Conservation (phyloP, 2,329 filamentous ascomycete species). For the Dryadomyces quercivorus region DNA sequence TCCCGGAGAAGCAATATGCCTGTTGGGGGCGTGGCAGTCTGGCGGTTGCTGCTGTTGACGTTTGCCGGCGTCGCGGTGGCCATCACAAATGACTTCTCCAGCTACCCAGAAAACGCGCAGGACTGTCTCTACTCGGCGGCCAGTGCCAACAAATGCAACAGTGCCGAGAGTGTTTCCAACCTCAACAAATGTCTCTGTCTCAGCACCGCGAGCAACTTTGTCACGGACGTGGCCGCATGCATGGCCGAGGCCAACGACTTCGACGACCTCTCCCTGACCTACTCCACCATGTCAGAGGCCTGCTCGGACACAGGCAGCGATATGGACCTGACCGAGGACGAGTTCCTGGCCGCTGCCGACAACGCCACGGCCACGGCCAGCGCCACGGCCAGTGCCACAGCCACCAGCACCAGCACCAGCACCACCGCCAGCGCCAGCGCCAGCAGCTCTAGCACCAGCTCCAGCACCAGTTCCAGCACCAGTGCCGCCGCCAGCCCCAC, state of each 20-base stretch:
- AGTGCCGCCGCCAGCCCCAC: conserved; percentile 5
- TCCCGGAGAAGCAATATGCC: background rate
- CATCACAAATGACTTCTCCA: conserved; percentile 25
- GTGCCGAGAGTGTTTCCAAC: conserved; percentile 21
- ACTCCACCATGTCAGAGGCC: conserved; percentile 28
- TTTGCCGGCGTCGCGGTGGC: background rate
- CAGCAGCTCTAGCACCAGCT: conserved; percentile 7
- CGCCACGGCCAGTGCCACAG: conserved; percentile 5
- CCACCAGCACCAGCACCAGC: conserved; percentile 2
- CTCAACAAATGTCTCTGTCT: conserved; percentile 37
- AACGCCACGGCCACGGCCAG: conserved; percentile 8
- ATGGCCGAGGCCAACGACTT: conserved; percentile 23
- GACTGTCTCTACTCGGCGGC: conserved; percentile 31
- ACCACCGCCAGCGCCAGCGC: conserved; percentile 8
- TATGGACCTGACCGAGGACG: conserved; percentile 26
- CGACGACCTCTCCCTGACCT: conserved; percentile 28
- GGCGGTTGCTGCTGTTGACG: background rate
- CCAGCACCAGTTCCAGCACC: conserved; percentile 13
- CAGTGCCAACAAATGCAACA: conserved; percentile 25
- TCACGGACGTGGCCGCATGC: conserved; percentile 33
- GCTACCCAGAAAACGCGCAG: conserved; percentile 29
- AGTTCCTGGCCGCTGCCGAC: conserved; percentile 26
- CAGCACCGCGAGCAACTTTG: conserved; percentile 34
- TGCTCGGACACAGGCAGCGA: conserved; percentile 32
- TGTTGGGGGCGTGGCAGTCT: too few relatives aligned